Evolutionary conservation across 2,329 filamentous ascomycete species (phyloP).

Genomic region (Colletotrichum sp.): DNA sequence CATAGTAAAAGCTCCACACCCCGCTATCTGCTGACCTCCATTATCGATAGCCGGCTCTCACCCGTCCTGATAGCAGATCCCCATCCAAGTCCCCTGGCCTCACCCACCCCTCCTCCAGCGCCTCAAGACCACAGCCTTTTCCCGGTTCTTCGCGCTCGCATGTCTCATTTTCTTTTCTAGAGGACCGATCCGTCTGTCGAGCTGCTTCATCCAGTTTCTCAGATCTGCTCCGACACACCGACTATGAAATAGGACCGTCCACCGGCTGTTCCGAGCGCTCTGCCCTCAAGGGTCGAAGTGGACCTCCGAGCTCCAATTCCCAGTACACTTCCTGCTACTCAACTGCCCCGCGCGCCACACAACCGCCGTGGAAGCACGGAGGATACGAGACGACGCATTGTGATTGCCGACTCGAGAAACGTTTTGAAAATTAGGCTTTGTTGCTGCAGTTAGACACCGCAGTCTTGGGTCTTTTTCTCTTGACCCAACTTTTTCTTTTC

Average conservation of each 20-base stretch:
- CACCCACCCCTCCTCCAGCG: conserved; percentile 3
- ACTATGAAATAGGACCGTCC: conserved; percentile 16
- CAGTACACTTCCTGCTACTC: not conserved
- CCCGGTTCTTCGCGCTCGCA: not conserved
- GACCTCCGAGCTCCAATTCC: not conserved
- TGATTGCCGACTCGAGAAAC: not conserved
- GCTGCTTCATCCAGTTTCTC: not conserved
- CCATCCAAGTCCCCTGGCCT: not conserved
- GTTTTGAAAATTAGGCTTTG: not conserved
- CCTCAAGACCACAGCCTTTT: not conserved
- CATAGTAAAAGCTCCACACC: conserved; percentile 2
- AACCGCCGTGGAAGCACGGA: not conserved
- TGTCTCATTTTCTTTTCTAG: conserved; percentile 7
- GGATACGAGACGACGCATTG: not conserved
- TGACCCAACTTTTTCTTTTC: not conserved
- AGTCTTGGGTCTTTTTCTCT: not conserved
- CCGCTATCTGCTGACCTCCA: conserved; percentile 20
- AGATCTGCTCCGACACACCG: not conserved
- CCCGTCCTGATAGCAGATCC: conserved; percentile 17
- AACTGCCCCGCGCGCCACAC: conserved; percentile 4
- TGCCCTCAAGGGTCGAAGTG: conserved; percentile 8
- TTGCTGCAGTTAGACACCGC: not conserved
- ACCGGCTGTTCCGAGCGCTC: not conserved
- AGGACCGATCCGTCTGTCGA: not conserved
- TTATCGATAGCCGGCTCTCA: conserved; percentile 19